A percentile compares a stretch with the other conserved stretches of the same genome.
Conservation (phyloP, 352 stramenopile genomes). For the Pythium aristosporum region DNA sequence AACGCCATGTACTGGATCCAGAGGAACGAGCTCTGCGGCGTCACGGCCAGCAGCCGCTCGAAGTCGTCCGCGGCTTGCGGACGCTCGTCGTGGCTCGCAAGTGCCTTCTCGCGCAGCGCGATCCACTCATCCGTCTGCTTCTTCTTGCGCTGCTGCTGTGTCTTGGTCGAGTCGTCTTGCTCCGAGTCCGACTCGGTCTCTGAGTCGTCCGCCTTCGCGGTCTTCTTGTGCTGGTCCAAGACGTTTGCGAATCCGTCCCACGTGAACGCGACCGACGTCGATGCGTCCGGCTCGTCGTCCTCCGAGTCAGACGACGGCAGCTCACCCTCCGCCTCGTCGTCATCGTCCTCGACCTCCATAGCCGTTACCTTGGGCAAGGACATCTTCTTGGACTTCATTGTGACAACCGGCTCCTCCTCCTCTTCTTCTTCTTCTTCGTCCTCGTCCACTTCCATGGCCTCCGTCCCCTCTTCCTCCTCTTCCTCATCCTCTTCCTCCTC, state of each 20-base stretch:
- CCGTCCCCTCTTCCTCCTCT: conserved; percentile 37
- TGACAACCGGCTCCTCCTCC: conserved; percentile 35
- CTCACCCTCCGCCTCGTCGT: conserved; percentile 26
- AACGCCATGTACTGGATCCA: conserved; percentile 99
- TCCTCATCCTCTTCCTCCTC: conserved; percentile 46
- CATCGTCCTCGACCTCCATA: conserved; percentile 46
- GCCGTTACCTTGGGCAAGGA: conserved; percentile 27
- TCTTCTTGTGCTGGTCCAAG: conserved; percentile 42
- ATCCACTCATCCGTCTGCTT: conserved; percentile 95
- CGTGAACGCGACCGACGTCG: conserved; percentile 70
- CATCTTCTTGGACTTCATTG: conserved; percentile 30
- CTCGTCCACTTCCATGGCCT: conserved; percentile 43
- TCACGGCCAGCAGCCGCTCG: conserved; percentile 93
- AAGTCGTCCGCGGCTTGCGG: conserved; percentile 94
- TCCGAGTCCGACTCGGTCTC: conserved; percentile 44
- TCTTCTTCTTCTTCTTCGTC: conserved; percentile 46
- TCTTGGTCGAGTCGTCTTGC: conserved; percentile 62
- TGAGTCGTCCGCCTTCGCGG: conserved; percentile 37
- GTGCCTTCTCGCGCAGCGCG: conserved; percentile 90
- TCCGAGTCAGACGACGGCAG: conserved; percentile 64
- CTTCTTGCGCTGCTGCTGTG: conserved; percentile 88
- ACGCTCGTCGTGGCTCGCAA: conserved; percentile 91
- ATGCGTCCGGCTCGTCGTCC: conserved; percentile 36
- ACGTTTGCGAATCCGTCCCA: conserved; percentile 86
- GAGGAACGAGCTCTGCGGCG: conserved; percentile 93